phyloP scores from a whole-genome alignment of 2,329 filamentous ascomycete genomes.

The Ramularia endophylla region DNA sequence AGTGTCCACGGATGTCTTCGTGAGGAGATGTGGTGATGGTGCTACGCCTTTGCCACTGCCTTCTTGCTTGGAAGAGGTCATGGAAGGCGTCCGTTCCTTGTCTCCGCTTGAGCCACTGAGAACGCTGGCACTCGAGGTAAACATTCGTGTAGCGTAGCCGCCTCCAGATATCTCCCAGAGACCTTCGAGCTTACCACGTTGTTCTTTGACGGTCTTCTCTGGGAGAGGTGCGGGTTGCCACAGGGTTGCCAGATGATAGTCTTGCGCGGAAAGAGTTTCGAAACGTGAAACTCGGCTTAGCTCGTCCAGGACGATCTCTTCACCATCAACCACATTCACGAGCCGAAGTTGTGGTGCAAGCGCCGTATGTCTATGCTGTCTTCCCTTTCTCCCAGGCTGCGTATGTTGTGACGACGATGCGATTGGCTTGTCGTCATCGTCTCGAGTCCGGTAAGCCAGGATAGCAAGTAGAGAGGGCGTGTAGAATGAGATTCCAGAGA shows the following conservation, averaged over 20 bases:
- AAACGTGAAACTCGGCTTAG: constrained; percentile 73
- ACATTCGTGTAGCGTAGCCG: constrained; percentile 78
- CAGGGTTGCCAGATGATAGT: constrained; percentile 84
- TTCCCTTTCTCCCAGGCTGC: constrained; percentile 53
- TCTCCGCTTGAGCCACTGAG: constrained; percentile 39
- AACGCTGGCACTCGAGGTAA: constrained; percentile 80
- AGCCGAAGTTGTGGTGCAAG: constrained; percentile 82
- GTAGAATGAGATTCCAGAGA: constrained; percentile 95
- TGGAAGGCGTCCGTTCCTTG: constrained; percentile 26
- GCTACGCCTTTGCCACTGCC: constrained; percentile 30
- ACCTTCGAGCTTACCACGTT: constrained; percentile 72
- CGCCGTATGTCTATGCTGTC: constrained; percentile 68
- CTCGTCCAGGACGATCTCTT: constrained; percentile 80
- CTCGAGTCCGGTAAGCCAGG: constrained; percentile 79
- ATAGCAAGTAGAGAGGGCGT: constrained; percentile 85
- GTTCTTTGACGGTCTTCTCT: constrained; percentile 50
- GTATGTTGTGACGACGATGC: constrained; percentile 32
- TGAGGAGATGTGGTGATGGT: constrained; percentile 19
- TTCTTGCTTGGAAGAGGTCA: constrained; percentile 29
- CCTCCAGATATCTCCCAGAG: constrained; percentile 69
- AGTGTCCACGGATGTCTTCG: constrained; percentile 18
- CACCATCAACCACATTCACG: constrained; percentile 77
- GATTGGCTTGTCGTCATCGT: constrained; percentile 57
- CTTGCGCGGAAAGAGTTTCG: constrained; percentile 76
- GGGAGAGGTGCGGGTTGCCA: constrained; percentile 65